phyloP scores from a whole-genome alignment of 441 rosid genomes.

The Pelargonium cotyledonis region DNA sequence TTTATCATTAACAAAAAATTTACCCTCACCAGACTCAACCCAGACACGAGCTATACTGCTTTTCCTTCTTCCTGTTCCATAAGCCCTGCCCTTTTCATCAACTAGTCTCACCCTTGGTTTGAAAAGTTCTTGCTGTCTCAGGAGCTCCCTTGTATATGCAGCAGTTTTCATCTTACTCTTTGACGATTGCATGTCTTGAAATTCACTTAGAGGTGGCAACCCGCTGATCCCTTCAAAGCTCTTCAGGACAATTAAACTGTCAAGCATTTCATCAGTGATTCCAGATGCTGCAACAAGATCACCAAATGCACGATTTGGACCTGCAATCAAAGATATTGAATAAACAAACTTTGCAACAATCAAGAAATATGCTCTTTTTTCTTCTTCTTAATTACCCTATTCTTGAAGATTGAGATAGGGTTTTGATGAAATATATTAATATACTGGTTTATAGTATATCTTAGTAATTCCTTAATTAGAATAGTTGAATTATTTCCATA shows the following conservation, averaged over 20 bases:
- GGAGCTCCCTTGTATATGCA: slow-evolving; percentile 75
- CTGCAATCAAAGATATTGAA: slow-evolving; percentile 32
- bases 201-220: slow-evolving; percentile 70
- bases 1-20: slow-evolving; percentile 65
- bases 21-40: slow-evolving; percentile 79
- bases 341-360: slow-evolving; percentile 13
- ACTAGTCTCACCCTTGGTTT: slow-evolving; percentile 76
- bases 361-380: background rate
- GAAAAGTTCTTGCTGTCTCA: slow-evolving; percentile 85
- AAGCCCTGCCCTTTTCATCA: slow-evolving; percentile 81
- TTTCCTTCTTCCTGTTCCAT: slow-evolving; percentile 94
- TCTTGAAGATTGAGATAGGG: background rate
- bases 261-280: slow-evolving; percentile 84
- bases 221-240: slow-evolving; percentile 82
- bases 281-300: slow-evolving; percentile 89
- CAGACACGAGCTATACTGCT: slow-evolving; percentile 89
- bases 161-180: slow-evolving; percentile 61
- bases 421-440: background rate
- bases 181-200: slow-evolving; percentile 63
- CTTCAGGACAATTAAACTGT: slow-evolving; percentile 76
- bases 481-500: too few species aligned
- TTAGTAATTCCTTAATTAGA: too few species aligned
- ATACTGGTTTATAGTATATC: too few species aligned
- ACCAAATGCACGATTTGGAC: slow-evolving; percentile 87
- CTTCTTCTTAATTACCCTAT: background rate